These are phyloP conservation scores for Coelastrella sp. DNA, from an alignment of 139 green algal species.

Conservation along the genomic window DNA sequence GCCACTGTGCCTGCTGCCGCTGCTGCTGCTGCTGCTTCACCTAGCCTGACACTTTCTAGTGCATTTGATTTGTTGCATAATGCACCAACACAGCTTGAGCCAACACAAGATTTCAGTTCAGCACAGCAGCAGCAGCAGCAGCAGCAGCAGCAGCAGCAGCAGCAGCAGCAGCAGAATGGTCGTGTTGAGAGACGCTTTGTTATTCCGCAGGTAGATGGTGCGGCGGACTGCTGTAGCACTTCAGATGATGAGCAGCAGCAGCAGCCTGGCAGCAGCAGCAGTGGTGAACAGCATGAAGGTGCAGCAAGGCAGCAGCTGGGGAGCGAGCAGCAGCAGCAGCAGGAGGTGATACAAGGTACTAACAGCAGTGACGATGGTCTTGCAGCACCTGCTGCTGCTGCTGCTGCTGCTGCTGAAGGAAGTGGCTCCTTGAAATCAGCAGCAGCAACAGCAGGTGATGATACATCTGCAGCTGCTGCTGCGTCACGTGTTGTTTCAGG, in stretches of 20 bases:
- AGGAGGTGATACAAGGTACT: neutral
- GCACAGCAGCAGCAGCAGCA: neutral
- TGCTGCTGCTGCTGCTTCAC: neutral
- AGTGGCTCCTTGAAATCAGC: too few species aligned
- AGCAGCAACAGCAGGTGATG: too few species aligned
- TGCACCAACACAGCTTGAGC: neutral
- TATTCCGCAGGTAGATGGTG: conserved; percentile 37
- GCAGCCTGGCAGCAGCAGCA: neutral
- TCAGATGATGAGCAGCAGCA: conserved; percentile 25
- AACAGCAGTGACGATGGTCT: neutral
- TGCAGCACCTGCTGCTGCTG: neutral
- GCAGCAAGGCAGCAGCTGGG: neutral
- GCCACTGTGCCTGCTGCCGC: neutral
- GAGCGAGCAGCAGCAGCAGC: conserved; percentile 31
- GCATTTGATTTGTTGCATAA: neutral
- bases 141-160: neutral
- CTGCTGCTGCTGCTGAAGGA: neutral
- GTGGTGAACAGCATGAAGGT: neutral
- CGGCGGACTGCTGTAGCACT: neutral
- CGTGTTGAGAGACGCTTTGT: neutral
- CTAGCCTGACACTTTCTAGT: neutral
- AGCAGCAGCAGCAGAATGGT: neutral
- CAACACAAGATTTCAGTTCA: neutral
- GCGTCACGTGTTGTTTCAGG: too few species aligned
- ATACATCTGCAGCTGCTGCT: too few species aligned